Conservation (phyloP, 768 basidiomycete genomes). For the Daedaleopsis nitida region DNA sequence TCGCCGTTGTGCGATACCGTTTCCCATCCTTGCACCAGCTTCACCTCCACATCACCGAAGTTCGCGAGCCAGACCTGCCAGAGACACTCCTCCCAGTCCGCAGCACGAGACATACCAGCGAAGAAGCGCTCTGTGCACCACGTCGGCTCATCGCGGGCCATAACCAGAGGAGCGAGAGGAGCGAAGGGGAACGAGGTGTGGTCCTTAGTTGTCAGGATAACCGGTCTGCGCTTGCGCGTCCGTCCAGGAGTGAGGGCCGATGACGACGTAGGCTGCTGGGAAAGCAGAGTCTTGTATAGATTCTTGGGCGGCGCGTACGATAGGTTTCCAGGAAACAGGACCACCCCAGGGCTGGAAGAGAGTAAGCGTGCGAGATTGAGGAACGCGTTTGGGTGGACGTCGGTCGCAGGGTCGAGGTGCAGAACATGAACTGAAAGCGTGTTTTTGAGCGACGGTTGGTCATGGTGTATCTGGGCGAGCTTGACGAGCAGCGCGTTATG, state of each 20-base stretch:
- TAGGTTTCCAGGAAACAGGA: conserved; percentile 54
- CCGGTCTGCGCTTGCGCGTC: conserved; percentile 21
- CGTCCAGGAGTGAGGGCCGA: not conserved
- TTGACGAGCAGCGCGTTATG: conserved; percentile 23
- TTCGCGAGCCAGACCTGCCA: conserved; percentile 66
- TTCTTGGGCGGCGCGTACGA: conserved; percentile 30
- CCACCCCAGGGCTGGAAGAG: conserved; percentile 46
- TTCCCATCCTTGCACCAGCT: conserved; percentile 25
- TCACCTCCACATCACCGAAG: conserved; percentile 42
- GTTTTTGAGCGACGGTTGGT: conserved; percentile 13
- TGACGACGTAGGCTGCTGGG: conserved; percentile 16
- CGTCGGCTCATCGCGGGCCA: conserved; percentile 44
- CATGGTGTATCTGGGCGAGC: conserved; percentile 20
- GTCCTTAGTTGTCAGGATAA: conserved; percentile 33
- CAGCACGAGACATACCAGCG: conserved; percentile 41
- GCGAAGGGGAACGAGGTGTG: conserved; percentile 41
- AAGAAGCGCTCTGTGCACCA: conserved; percentile 69
- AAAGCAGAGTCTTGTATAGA: conserved; percentile 26
- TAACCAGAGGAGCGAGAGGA: conserved; percentile 47
- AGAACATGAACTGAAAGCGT: conserved; percentile 50
- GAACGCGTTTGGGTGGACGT: conserved; percentile 50
- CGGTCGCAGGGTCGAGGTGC: conserved; percentile 36
- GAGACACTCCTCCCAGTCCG: conserved; percentile 66
- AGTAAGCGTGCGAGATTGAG: conserved; percentile 68
- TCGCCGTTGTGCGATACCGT: conserved; percentile 10